phyloP scores from a whole-genome alignment of 306 rosid genomes.

The Pueraria montana region DNA sequence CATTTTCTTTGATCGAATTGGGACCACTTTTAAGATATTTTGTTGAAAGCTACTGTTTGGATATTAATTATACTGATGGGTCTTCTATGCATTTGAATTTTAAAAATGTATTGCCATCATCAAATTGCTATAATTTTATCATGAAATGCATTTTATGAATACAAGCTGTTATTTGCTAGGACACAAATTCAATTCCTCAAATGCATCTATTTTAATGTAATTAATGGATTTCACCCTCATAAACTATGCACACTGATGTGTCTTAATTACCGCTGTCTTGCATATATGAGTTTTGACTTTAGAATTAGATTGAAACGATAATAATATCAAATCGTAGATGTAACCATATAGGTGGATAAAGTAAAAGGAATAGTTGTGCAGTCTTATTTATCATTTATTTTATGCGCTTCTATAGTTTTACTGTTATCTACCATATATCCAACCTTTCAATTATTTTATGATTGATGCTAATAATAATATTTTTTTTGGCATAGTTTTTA shows the following conservation, averaged over 20 bases:
- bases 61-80: not conserved
- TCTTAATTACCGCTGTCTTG: not conserved
- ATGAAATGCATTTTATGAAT: not conserved
- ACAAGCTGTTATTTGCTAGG: not conserved
- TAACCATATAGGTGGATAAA: not conserved
- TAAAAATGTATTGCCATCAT: not conserved
- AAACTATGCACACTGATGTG: not conserved
- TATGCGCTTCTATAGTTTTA: not conserved
- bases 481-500: not conserved
- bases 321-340: not conserved
- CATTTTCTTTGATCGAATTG: not conserved
- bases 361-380: not conserved
- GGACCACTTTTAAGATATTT: not conserved
- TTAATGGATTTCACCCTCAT: not conserved
- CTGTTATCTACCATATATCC: not conserved
- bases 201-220: not conserved
- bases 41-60: not conserved
- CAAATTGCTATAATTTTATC: conserved; percentile 13
- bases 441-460: not conserved
- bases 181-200: not conserved
- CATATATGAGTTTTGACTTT: not conserved
- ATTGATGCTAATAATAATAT: not conserved
- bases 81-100: conserved; percentile 11
- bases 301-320: not conserved
- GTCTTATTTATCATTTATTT: not conserved